Conservation (phyloP, 2,329 filamentous ascomycete species). For the Fusarium continuum region DNA sequence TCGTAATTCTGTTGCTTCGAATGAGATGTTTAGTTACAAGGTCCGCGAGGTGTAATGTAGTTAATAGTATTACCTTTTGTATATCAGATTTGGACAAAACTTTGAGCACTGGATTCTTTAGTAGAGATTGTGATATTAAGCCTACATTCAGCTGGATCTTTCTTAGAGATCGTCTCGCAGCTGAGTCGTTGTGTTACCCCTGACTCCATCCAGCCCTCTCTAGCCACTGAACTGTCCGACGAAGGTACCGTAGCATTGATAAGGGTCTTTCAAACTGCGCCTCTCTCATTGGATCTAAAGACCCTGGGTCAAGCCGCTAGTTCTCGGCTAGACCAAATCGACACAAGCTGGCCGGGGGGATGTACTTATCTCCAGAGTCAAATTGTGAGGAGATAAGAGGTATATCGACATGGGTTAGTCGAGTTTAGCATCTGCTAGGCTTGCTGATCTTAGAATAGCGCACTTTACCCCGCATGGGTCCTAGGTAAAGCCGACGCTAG, state of each 20-base stretch:
- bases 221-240: too few species aligned
- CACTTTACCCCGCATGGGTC: constrained; percentile 14
- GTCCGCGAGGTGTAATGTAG: constrained; percentile 29
- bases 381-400: neutral
- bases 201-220: too few species aligned
- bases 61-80: too few species aligned
- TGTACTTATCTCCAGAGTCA: neutral
- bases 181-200: too few species aligned
- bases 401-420: neutral
- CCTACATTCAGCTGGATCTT: too few species aligned
- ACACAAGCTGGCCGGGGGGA: too few species aligned
- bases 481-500: constrained; percentile 3
- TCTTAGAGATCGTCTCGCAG: too few species aligned
- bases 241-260: neutral
- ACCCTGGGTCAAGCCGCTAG: neutral
- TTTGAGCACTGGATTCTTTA: too few species aligned
- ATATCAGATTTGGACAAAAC: too few species aligned
- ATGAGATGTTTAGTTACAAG: constrained; percentile 45
- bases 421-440: neutral
- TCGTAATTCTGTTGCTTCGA: constrained; percentile 45
- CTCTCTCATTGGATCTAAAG: neutral
- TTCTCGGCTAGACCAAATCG: neutral
- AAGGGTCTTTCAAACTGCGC: neutral
- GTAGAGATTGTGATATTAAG: too few species aligned
- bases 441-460: constrained; percentile 1